phyloP scores from a whole-genome alignment of 768 basidiomycete genomes.

The Boletus rubroflammeus region DNA sequence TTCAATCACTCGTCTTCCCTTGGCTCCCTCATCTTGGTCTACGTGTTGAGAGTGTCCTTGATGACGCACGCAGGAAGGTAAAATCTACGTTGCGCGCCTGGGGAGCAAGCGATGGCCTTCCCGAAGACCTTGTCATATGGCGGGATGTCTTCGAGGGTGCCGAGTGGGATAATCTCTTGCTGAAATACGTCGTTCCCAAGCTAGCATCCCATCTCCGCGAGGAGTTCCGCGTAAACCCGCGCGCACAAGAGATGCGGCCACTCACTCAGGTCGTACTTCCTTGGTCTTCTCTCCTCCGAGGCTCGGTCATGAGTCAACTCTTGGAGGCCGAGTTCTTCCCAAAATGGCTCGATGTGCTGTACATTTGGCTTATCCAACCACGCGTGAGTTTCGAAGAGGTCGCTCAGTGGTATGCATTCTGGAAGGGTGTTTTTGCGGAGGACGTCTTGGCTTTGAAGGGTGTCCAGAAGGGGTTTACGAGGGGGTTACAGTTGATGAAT shows the following conservation, averaged over 20 bases:
- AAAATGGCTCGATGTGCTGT: conserved; percentile 90
- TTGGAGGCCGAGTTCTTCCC: conserved; percentile 94
- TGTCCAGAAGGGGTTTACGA: conserved; percentile 76
- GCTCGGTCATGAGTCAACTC: conserved; percentile 76
- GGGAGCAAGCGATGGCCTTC: conserved; percentile 67
- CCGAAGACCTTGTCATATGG: conserved; percentile 77
- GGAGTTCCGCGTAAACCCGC: conserved; percentile 87
- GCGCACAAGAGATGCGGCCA: conserved; percentile 83
- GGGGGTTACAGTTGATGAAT: conserved; percentile 91
- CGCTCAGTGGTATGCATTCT: conserved; percentile 87
- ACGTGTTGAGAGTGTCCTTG: conserved; percentile 79
- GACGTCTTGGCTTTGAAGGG: conserved; percentile 60
- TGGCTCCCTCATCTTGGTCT: conserved; percentile 91
- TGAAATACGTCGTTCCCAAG: conserved; percentile 91
- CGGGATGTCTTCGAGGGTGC: conserved; percentile 73
- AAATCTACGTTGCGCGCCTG: conserved; percentile 75
- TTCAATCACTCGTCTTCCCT: conserved; percentile 87
- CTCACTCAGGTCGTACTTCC: conserved; percentile 63
- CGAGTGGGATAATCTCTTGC: conserved; percentile 90
- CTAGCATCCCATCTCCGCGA: conserved; percentile 78
- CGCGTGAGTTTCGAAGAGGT: conserved; percentile 88
- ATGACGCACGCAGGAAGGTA: conserved; percentile 83
- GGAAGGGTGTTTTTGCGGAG: conserved; percentile 79
- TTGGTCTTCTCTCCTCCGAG: conserved; percentile 73
- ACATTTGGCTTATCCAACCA: conserved; percentile 91